A percentile compares a stretch with the other conserved stretches of the same genome.
Conservation (phyloP, 2,329 filamentous ascomycete species). For the Ceratocystis lukuohia region DNA sequence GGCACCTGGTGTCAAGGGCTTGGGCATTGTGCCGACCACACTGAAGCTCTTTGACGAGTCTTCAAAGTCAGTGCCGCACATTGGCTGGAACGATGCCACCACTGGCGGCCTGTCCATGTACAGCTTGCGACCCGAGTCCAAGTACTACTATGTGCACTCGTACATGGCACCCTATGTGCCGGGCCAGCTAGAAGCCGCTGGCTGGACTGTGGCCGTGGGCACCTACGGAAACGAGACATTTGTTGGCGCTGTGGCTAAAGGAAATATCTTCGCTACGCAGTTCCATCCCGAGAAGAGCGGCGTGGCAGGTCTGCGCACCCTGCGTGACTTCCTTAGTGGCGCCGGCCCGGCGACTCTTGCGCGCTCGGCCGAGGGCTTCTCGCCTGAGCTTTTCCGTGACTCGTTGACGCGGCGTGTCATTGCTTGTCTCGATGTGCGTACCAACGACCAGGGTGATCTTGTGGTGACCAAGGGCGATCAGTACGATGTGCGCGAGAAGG, state of each 20-base stretch:
- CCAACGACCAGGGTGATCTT: constrained; percentile 86
- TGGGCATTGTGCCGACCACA: constrained; percentile 58
- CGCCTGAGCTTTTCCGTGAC: constrained; percentile 31
- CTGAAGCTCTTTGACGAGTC: constrained; percentile 65
- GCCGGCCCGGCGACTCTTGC: constrained; percentile 31
- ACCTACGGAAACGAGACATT: constrained; percentile 82
- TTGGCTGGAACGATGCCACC: constrained; percentile 92
- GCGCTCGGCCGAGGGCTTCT: constrained; percentile 17
- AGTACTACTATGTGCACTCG: constrained; percentile 98
- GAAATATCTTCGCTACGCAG: constrained; percentile 80
- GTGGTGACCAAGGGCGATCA: constrained; percentile 98
- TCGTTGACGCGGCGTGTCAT: constrained; percentile 88
- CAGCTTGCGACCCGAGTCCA: constrained; percentile 64
- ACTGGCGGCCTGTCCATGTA: constrained; percentile 50
- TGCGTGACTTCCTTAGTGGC: constrained; percentile 78
- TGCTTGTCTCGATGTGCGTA: constrained; percentile 86
- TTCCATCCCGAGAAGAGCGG: constrained; percentile 98
- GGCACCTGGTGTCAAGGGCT: constrained; percentile 54
- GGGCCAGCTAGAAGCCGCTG: constrained; percentile 62
- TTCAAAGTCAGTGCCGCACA: constrained; percentile 89
- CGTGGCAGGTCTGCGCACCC: constrained; percentile 66
- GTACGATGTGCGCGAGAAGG: constrained; percentile 93
- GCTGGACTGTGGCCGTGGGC: constrained; percentile 86
- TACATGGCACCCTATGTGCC: constrained; percentile 68
- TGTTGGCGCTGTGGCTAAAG: constrained; percentile 74